phyloP scores from a whole-genome alignment of 371 early-diverging fungal genomes.

The Dentiscutata heterogama region DNA sequence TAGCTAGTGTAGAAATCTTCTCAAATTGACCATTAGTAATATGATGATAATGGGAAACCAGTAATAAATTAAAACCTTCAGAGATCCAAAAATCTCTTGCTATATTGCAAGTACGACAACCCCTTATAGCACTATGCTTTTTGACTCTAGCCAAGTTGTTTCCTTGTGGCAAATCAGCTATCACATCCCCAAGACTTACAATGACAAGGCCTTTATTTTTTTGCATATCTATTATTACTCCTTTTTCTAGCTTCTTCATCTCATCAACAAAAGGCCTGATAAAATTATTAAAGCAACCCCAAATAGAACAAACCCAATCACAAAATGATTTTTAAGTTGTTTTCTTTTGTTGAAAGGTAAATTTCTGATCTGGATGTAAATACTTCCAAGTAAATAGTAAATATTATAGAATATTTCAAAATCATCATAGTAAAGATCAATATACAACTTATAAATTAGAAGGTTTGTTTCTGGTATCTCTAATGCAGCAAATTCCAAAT shows the following conservation, averaged over 20 bases:
- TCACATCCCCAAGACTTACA: not conserved
- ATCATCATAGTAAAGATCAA: not conserved
- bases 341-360: not conserved
- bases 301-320: not conserved
- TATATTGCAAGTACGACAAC: not conserved
- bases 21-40: not conserved
- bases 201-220: not conserved
- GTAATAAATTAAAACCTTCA: not conserved
- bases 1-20: not conserved
- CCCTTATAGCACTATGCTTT: not conserved
- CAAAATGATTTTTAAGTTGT: slow-evolving; percentile 1
- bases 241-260: not conserved
- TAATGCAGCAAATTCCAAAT: not conserved
- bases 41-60: not conserved
- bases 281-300: not conserved
- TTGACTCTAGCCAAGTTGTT: not conserved
- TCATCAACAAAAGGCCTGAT: not conserved
- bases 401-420: not conserved
- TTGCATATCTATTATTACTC: not conserved
- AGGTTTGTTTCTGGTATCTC: not conserved
- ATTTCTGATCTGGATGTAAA: not conserved
- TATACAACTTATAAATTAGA: not conserved
- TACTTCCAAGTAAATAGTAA: not conserved
- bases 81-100: not conserved
- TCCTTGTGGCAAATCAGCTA: not conserved